Conservation (phyloP, 108 stramenopile genomes). For the Epipyxis sp. region DNA sequence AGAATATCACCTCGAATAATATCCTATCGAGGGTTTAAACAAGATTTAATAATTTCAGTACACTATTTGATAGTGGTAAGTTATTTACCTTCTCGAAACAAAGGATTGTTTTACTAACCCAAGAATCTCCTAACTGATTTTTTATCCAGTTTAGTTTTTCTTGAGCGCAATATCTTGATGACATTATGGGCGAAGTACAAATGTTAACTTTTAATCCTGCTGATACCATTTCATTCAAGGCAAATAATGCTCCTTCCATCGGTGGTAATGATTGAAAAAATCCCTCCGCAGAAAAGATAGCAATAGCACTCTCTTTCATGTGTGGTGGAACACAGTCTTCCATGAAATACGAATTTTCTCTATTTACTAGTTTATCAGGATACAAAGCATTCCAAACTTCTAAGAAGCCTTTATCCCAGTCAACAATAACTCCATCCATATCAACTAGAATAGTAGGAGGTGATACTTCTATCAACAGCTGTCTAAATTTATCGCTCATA, state of each 20-base stretch:
- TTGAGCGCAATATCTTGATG: constrained; percentile 11
- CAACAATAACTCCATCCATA: constrained; percentile 10
- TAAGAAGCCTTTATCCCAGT: background rate
- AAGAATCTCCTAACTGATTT: background rate
- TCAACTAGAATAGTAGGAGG: background rate
- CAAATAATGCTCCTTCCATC: background rate
- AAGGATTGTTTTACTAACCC: background rate
- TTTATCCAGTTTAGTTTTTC: background rate
- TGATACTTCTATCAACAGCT: background rate
- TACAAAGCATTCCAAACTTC: background rate
- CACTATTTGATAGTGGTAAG: background rate
- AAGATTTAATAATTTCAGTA: background rate
- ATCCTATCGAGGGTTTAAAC: background rate
- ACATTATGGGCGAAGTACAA: background rate
- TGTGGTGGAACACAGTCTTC: background rate
- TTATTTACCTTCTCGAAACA: constrained; percentile 5
- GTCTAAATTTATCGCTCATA: background rate
- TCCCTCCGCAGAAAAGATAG: background rate
- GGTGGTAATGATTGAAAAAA: background rate
- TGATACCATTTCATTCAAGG: background rate
- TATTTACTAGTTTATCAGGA: constrained; percentile 6
- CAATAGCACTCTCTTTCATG: background rate
- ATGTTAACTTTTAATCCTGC: background rate
- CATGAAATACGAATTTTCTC: constrained; percentile 19
- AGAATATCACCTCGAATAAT: constrained; percentile 18